These are phyloP conservation scores for Elsinoe australis DNA, from an alignment of 2,329 filamentous ascomycete genomes.

Conservation along the genomic window DNA sequence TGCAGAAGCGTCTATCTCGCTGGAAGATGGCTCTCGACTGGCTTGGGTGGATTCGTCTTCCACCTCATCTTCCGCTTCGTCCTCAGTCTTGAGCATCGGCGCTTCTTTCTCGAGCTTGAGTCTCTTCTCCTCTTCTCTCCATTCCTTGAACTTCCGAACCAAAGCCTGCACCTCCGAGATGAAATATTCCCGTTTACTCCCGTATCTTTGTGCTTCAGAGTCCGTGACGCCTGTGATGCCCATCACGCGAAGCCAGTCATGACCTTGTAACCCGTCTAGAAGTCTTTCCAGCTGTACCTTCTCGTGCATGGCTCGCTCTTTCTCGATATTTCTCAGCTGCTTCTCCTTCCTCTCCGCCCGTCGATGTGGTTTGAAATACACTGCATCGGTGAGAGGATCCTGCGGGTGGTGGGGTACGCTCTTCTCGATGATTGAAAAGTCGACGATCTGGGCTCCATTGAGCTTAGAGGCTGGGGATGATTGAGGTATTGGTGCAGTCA, in stretches of 20 bases:
- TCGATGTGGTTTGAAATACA: slow-evolving; percentile 52
- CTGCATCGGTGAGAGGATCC: slow-evolving; percentile 51
- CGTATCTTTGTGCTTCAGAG: slow-evolving; percentile 75
- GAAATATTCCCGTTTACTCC: slow-evolving; percentile 77
- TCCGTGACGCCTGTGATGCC: slow-evolving; percentile 81
- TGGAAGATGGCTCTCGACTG: slow-evolving; percentile 51
- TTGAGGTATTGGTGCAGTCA: slow-evolving; percentile 22
- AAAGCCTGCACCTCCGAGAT: slow-evolving; percentile 74
- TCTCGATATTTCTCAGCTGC: slow-evolving; percentile 60
- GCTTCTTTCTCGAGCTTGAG: slow-evolving; percentile 69
- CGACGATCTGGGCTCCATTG: slow-evolving; percentile 32
- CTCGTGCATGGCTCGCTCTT: slow-evolving; percentile 58
- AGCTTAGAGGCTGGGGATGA: slow-evolving; percentile 22
- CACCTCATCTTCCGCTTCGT: slow-evolving; percentile 40
- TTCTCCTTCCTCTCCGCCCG: slow-evolving; percentile 59
- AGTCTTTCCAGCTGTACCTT: slow-evolving; percentile 58
- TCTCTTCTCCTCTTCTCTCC: slow-evolving; percentile 84
- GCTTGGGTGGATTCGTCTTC: slow-evolving; percentile 35
- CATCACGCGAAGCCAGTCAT: slow-evolving; percentile 89
- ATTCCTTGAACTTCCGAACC: slow-evolving; percentile 77
- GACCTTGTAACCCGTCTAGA: slow-evolving; percentile 76
- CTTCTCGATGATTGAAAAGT: slow-evolving; percentile 35
- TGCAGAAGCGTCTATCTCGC: slow-evolving; percentile 61
- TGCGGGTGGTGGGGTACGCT: slow-evolving; percentile 31
- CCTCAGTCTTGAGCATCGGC: slow-evolving; percentile 43